Percentiles rank a stretch among this genome's conserved stretches.
Evolutionary conservation across 805 yeast species (phyloP).

Genomic region (Ogataea siamensis): DNA sequence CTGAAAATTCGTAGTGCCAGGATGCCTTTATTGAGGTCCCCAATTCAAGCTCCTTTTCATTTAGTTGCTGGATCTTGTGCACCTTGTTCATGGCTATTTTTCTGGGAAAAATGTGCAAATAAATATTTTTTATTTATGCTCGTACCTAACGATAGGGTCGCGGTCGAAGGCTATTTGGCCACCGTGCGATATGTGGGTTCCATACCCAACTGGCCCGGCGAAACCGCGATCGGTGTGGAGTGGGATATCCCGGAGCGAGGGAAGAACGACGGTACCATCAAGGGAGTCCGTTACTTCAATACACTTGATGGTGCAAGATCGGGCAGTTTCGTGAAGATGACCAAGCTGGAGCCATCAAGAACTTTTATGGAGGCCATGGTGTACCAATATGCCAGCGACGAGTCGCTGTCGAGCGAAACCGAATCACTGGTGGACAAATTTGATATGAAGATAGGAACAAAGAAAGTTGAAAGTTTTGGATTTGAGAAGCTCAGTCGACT

Average conservation of each 20-base stretch:
- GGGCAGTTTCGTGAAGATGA: slow-evolving; percentile 63
- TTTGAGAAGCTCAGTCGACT: slow-evolving; percentile 52
- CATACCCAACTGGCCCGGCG: slow-evolving; percentile 60
- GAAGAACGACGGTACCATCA: slow-evolving; percentile 62
- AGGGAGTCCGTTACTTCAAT: slow-evolving; percentile 56
- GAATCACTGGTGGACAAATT: slow-evolving; percentile 19
- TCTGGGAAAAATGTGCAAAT: slow-evolving; percentile 3
- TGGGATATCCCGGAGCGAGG: slow-evolving; percentile 79
- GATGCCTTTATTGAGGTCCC: slow-evolving; percentile 63
- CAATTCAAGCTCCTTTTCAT: slow-evolving; percentile 62
- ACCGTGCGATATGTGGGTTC: slow-evolving; percentile 63
- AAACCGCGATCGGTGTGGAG: slow-evolving; percentile 69
- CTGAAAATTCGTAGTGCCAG: slow-evolving; percentile 85
- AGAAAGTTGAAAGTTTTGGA: slow-evolving; percentile 62
- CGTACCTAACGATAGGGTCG: slow-evolving; percentile 14
- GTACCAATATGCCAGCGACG: slow-evolving; percentile 42
- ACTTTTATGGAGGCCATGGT: slow-evolving; percentile 50
- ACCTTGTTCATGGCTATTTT: slow-evolving; percentile 21
- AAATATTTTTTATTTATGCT: slow-evolving; percentile 6
- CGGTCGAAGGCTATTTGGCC: slow-evolving; percentile 48
- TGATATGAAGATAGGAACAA: slow-evolving; percentile 49
- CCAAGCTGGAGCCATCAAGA: slow-evolving; percentile 20
- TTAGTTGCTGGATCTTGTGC: slow-evolving; percentile 49
- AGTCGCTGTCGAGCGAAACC: slow-evolving; percentile 11
- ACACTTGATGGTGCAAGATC: slow-evolving; percentile 35